These are phyloP conservation scores for Sergeia podlipaevii DNA, from an alignment of 208 protist genomes.

Conservation along the genomic window DNA sequence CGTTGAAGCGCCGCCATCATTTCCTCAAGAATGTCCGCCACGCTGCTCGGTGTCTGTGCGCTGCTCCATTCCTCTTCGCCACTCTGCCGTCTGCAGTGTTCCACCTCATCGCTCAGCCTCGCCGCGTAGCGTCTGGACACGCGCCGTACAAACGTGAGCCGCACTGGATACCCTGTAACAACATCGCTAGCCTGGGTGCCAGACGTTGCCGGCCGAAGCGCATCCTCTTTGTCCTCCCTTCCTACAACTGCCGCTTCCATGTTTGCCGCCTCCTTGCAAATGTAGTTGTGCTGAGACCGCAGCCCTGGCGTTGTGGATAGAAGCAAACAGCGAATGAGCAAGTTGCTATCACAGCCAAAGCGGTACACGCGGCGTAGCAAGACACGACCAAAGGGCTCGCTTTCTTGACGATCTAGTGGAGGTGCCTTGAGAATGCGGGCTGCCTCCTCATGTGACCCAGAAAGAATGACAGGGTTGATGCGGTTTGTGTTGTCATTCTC, in stretches of 20 bases:
- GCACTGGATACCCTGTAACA: conserved; percentile 44
- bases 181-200: conserved; percentile 49
- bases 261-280: conserved; percentile 10
- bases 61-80: no score
- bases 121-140: conserved; percentile 27
- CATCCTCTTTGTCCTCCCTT: not conserved
- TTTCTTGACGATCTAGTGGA: conserved; percentile 60
- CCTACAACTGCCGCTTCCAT: not conserved
- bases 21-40: conserved; percentile 24
- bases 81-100: no score
- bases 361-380: conserved; percentile 54
- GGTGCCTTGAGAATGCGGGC: conserved; percentile 38
- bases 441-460: conserved; percentile 19
- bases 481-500: conserved; percentile 2
- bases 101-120: conserved; percentile 7
- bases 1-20: conserved; percentile 31
- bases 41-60: not conserved
- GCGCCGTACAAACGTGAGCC: conserved; percentile 39
- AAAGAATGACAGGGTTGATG: conserved; percentile 5
- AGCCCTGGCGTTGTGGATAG: conserved; percentile 74
- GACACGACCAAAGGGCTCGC: conserved; percentile 70
- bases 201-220: conserved; percentile 15
- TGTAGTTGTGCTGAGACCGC: conserved; percentile 63
- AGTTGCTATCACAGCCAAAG: conserved; percentile 47
- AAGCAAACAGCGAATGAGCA: conserved; percentile 57